phyloP scores from a whole-genome alignment of 2,329 filamentous ascomycete genomes.

The Diaporthe vaccinii region DNA sequence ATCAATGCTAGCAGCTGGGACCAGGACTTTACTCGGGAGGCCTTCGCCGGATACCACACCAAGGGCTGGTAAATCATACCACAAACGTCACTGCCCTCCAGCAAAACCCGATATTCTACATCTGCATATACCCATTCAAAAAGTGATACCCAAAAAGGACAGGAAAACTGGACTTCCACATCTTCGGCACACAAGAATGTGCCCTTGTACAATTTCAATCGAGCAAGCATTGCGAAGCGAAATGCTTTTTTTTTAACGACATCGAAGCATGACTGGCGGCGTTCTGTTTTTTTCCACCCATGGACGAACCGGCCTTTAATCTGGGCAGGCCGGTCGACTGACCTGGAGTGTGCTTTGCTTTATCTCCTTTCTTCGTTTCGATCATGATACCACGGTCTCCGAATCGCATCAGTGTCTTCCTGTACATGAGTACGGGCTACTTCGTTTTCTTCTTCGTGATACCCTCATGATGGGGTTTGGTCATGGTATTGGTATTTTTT shows the following conservation, averaged over 20 bases:
- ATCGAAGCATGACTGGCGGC: constrained; percentile 38
- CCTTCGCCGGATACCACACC: constrained; percentile 83
- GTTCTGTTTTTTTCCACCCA: constrained; percentile 30
- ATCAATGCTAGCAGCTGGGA: constrained; percentile 83
- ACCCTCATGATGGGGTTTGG: constrained; percentile 37
- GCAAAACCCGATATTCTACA: constrained; percentile 18
- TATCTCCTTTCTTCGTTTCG: constrained; percentile 24
- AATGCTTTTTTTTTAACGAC: constrained; percentile 36
- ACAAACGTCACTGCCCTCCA: not conserved
- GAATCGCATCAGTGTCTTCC: constrained; percentile 33
- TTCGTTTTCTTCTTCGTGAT: constrained; percentile 28
- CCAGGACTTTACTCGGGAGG: constrained; percentile 86
- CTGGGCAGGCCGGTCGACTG: constrained; percentile 11
- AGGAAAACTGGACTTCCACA: constrained; percentile 32
- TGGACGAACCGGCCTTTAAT: constrained; percentile 27
- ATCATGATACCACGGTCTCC: constrained; percentile 40
- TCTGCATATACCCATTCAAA: constrained; percentile 35
- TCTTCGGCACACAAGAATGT: constrained; percentile 37
- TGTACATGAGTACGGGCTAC: constrained; percentile 19
- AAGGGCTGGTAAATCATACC: constrained; percentile 80
- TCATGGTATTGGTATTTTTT: constrained; percentile 12
- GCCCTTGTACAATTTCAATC: constrained; percentile 38
- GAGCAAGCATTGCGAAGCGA: constrained; percentile 40
- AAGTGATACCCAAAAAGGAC: constrained; percentile 41
- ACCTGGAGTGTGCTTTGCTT: constrained; percentile 23